Evolutionary conservation across 1,284 basidiomycete species (phyloP).

Genomic region (Boletus sp.): DNA sequence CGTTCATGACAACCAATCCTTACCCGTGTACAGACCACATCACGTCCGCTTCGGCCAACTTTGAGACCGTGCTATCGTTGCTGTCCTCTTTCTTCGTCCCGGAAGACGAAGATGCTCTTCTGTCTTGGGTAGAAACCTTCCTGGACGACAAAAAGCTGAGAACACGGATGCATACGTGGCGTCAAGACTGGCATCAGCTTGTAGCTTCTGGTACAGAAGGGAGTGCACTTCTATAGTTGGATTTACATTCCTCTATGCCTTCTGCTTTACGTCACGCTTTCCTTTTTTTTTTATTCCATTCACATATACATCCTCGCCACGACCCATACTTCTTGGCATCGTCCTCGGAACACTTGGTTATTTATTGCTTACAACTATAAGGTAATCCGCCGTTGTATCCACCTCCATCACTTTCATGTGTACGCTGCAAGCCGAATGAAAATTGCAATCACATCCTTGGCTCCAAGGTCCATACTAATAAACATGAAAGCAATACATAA

Average conservation of each 20-base stretch:
- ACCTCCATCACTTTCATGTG: constrained; percentile 21
- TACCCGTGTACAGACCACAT: constrained; percentile 70
- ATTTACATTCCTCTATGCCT: background rate
- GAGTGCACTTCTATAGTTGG: constrained; percentile 60
- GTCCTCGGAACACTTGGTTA: constrained; percentile 26
- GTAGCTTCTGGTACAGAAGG: constrained; percentile 69
- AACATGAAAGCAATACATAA: background rate
- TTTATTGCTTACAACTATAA: constrained; percentile 33
- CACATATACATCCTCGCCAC: constrained; percentile 31
- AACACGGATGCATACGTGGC: constrained; percentile 71
- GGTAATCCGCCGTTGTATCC: constrained; percentile 38
- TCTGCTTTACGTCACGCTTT: constrained; percentile 13
- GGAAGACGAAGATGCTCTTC: constrained; percentile 80
- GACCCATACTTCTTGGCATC: constrained; percentile 28
- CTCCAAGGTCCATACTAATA: background rate
- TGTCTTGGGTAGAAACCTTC: constrained; percentile 80
- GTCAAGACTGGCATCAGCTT: constrained; percentile 71
- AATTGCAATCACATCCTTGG: constrained; percentile 16
- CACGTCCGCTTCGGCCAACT: constrained; percentile 75
- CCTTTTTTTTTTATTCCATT: constrained; percentile 30
- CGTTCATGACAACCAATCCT: background rate
- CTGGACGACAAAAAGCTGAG: constrained; percentile 73
- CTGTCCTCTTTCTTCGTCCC: constrained; percentile 92
- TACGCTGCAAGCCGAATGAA: constrained; percentile 28
- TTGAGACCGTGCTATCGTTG: constrained; percentile 88